Evolutionary conservation across 2,329 filamentous ascomycete species (phyloP), one percentile per base, ranked within the genome.

Genomic region (Shiraia bambusicola): DNA sequence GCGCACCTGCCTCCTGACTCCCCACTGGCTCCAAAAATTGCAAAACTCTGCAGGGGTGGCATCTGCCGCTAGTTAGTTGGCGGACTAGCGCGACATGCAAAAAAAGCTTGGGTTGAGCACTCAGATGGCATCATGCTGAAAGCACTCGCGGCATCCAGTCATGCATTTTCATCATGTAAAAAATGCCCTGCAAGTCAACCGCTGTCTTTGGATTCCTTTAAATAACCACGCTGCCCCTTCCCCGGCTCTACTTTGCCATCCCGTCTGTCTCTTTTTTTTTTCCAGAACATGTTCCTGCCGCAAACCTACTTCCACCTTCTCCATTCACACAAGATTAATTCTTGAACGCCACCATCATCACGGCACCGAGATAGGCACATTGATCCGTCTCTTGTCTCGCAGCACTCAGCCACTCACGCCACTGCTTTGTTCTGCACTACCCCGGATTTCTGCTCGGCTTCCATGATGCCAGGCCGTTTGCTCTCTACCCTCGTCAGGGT

Each of bases 401-500:
- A 47, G 42, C 19, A 30, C 52, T 43, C 35, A 37, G 15, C 43
- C 50, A 55, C 47, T 52, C 45, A 43, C 42, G 37, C 44, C 49
- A 28, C 42, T 30, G 30, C n/a, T 34, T 41, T 39, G n/a, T 22
- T 34, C 50, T 45, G 47, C 51, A 54, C 52, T 58, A 63, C 61
- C 61, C 65, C 61, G 51, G 57, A 55, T 50, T 56, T 44, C 43
- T 40, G 41, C 44, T 53, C 47, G 54, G n/a, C n/a, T n/a, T n/a
- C n/a, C n/a, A 54, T 49, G 43, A 69, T 69, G 65, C 65, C 65
- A 25, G 65, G 65, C 45, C 62, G 65, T 26, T 52, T 67, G 27
- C 57, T 69, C 22, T 59, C 60, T 28, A 57, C 57, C 40, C 56
- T 67, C 37, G 62, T 58, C 37, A 56, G 60, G 54, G 54, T 61